Evolutionary conservation across 768 basidiomycete species (phyloP).

Genomic region (Collybia mongolica): DNA sequence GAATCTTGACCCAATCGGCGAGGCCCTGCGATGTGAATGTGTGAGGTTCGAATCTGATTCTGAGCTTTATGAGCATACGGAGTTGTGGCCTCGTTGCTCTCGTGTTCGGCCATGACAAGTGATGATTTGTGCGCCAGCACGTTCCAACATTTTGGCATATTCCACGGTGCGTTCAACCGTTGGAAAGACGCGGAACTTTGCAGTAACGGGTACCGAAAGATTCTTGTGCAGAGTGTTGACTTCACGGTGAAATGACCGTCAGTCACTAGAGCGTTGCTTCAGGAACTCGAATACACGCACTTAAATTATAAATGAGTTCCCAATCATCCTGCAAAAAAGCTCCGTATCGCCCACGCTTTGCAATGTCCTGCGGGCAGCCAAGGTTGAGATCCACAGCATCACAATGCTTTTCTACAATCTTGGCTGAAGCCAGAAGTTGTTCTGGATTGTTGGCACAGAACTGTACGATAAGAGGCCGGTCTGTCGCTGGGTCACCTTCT

Average conservation of each 20-base stretch:
- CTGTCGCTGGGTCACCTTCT: constrained; percentile 72
- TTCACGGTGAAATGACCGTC: constrained; percentile 23
- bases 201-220: constrained; percentile 89
- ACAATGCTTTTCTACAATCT: constrained; percentile 71
- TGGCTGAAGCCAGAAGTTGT: constrained; percentile 74
- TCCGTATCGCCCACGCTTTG: constrained; percentile 83
- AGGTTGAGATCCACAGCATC: constrained; percentile 96
- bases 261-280: no score
- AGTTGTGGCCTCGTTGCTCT: constrained; percentile 87
- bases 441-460: constrained; percentile 93
- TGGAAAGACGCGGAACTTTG: constrained; percentile 92
- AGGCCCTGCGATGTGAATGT: constrained; percentile 52
- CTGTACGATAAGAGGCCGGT: constrained; percentile 88
- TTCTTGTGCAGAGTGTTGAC: constrained; percentile 86
- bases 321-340: constrained; percentile 94
- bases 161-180: constrained; percentile 84
- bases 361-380: constrained; percentile 95
- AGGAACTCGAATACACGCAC: constrained; percentile 37
- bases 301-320: constrained; percentile 80
- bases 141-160: constrained; percentile 95
- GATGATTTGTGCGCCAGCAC: constrained; percentile 92
- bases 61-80: constrained; percentile 37
- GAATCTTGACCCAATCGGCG: constrained; percentile 89
- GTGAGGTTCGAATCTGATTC: not conserved
- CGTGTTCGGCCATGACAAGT: constrained; percentile 91